These are phyloP conservation scores for Eutrema heterophyllum DNA, from an alignment of 345 rosid species.

Conservation along the genomic window DNA sequence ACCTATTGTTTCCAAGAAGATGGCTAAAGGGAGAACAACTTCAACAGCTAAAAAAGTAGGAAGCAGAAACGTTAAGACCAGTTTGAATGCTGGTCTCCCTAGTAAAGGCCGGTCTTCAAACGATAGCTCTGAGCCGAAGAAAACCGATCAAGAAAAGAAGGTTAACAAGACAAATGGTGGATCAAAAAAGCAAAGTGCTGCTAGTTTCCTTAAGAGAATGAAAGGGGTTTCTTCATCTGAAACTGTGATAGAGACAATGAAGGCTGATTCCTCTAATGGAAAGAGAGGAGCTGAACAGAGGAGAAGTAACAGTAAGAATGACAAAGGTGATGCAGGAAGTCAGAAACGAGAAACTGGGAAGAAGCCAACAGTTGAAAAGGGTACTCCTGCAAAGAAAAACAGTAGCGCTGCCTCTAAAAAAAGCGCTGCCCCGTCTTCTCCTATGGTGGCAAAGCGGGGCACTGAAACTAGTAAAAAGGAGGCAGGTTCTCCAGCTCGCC, in stretches of 20 bases:
- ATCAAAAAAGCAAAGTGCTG: conserved; percentile 45
- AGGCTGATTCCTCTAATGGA: conserved; percentile 31
- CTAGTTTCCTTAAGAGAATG: conserved; percentile 48
- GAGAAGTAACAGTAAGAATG: conserved; percentile 21
- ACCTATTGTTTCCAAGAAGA: conserved; percentile 27
- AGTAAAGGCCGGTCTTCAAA: conserved; percentile 28
- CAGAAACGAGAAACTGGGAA: conserved; percentile 27
- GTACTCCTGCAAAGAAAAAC: conserved; percentile 26
- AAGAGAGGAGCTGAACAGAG: conserved; percentile 35
- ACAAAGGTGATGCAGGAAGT: conserved; percentile 17
- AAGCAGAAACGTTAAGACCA: conserved; percentile 23
- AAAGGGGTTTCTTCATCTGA: conserved; percentile 32
- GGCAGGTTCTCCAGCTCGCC: conserved; percentile 26
- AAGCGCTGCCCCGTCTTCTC: conserved; percentile 15
- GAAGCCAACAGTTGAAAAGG: conserved; percentile 19
- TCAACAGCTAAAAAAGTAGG: conserved; percentile 13
- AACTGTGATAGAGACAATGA: conserved; percentile 24
- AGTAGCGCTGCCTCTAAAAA: conserved; percentile 18
- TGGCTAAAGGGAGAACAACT: conserved; percentile 24
- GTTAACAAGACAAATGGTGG: conserved; percentile 11
- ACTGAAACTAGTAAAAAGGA: conserved; percentile 36
- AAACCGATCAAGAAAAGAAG: conserved; percentile 29
- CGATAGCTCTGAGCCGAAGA: conserved; percentile 30
- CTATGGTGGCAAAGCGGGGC: conserved; percentile 17
- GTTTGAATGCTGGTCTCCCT: conserved; percentile 14